Conservation (phyloP, 2,329 filamentous ascomycete species). For the Monilinia fructicola region DNA sequence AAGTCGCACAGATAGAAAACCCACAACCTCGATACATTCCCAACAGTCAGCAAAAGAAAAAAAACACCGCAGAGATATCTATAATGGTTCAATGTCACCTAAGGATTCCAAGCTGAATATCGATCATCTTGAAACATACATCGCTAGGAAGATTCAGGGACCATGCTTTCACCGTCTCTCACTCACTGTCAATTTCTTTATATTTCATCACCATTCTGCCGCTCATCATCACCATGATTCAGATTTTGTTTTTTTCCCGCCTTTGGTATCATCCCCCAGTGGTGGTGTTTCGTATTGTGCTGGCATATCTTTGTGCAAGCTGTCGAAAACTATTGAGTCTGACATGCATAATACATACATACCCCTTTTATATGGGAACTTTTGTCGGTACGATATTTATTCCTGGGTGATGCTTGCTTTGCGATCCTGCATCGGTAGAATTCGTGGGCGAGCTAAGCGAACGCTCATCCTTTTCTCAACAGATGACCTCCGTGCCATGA, state of each 20-base stretch:
- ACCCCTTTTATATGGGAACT: neutral
- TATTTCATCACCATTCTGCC: neutral
- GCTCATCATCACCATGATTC: neutral
- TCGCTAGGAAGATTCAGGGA: constrained; percentile 4
- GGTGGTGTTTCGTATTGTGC: neutral
- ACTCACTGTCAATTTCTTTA: neutral
- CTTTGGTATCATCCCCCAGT: neutral
- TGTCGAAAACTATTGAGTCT: neutral
- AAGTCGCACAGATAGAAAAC: neutral
- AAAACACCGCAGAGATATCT: neutral
- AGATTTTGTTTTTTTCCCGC: neutral
- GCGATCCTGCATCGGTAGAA: neutral
- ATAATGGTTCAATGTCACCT: neutral
- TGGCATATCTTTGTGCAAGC: neutral
- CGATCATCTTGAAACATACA: neutral
- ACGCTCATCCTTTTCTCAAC: neutral
- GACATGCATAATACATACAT: neutral
- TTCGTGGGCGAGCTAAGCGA: neutral
- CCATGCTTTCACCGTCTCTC: constrained; percentile 6
- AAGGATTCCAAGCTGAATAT: neutral
- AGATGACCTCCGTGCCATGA: constrained; percentile 1
- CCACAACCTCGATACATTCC: neutral
- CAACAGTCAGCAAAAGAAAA: neutral
- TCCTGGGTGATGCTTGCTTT: neutral
- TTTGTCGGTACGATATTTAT: neutral